Evolutionary conservation across 2,329 filamentous ascomycete genomes (phyloP).

Genomic region (Cladosporium austrohemisphaericum): DNA sequence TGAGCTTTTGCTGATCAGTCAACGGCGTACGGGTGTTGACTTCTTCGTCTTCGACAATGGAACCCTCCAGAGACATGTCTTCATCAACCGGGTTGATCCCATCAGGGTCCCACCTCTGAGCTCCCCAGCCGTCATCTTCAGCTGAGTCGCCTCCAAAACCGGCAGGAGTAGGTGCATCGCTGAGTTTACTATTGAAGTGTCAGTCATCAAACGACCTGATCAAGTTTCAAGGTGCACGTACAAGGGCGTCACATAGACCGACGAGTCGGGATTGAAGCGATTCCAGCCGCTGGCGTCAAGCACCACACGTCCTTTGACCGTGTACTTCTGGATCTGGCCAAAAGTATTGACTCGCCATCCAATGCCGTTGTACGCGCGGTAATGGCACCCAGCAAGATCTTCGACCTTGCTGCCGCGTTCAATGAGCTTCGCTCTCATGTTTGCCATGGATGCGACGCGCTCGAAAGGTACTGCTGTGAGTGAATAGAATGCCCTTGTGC

Average conservation of each 20-base stretch:
- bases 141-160: background rate
- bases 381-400: constrained; percentile 47
- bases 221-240: constrained; percentile 20
- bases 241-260: constrained; percentile 38
- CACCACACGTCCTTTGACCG: constrained; percentile 49
- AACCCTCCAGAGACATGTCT: constrained; percentile 35
- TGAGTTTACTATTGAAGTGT: constrained; percentile 9
- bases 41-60: constrained; percentile 26
- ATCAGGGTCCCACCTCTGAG: constrained; percentile 23
- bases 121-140: no score
- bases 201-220: background rate
- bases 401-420: constrained; percentile 47
- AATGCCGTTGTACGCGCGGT: constrained; percentile 48
- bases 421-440: constrained; percentile 39
- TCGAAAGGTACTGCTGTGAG: constrained; percentile 44
- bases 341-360: constrained; percentile 37
- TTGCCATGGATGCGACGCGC: constrained; percentile 40
- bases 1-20: constrained; percentile 32
- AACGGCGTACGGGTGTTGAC: constrained; percentile 24
- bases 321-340: constrained; percentile 37
- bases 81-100: constrained; percentile 4
- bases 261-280: constrained; percentile 43
- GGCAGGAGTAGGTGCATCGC: constrained; percentile 1
- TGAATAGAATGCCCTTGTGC: constrained; percentile 24
- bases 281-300: constrained; percentile 51